Conservation (phyloP, 331 rosid species). For the Malus hybrid region DNA sequence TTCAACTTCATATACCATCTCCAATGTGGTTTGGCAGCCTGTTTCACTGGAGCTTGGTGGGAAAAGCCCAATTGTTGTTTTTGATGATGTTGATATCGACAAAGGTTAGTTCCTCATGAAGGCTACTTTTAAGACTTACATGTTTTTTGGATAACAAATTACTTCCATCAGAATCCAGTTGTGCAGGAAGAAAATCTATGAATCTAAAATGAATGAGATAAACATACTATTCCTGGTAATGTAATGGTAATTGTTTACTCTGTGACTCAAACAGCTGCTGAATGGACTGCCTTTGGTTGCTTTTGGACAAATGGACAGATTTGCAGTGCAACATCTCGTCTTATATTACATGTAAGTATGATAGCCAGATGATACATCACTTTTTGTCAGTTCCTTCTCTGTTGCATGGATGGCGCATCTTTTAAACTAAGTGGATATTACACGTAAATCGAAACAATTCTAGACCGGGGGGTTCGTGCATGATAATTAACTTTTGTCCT, state of each 20-base stretch:
- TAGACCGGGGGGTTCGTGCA: neutral
- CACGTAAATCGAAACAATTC: neutral
- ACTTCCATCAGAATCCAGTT: neutral
- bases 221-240: neutral
- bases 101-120: conserved; percentile 56
- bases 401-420: neutral
- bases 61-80: conserved; percentile 80
- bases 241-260: conserved; percentile 4
- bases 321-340: conserved; percentile 98
- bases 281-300: conserved; percentile 87
- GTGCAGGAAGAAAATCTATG: neutral
- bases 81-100: conserved; percentile 94
- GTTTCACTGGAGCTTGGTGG: conserved; percentile 88
- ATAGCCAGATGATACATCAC: neutral
- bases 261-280: conserved; percentile 72
- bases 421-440: neutral
- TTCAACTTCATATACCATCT: neutral
- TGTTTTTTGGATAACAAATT: neutral
- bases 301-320: conserved; percentile 99
- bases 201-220: conserved; percentile 1
- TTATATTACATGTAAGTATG: conserved; percentile 73
- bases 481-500: neutral
- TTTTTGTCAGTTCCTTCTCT: neutral
- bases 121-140: neutral
- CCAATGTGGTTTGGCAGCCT: conserved; percentile 54